Evolutionary conservation across 179 eudicot genomes (phyloP), one percentile per base, ranked within the genome.

Genomic region (Gypsophila paniculata): DNA sequence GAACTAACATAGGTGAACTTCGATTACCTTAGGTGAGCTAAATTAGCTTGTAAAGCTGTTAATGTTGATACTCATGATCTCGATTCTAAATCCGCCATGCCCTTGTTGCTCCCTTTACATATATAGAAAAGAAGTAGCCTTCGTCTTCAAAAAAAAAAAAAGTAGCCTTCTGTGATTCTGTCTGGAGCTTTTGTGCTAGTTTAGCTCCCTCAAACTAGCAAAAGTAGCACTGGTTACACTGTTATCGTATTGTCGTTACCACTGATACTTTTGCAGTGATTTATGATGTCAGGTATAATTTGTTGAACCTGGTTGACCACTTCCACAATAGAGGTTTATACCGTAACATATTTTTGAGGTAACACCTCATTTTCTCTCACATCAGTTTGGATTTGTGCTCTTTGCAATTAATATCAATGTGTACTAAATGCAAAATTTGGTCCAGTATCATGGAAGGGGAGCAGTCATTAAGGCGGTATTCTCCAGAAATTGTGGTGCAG

Each of bases 381-480:
- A 17, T 6, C 34, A 25, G 7, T 65, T 34, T 60, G 21, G 52
- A 39, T 2, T 42, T 19, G 13, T 13, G 62, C 62, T 54, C 11
- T 54, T 4, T 54, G 4, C 46, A 67, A 59, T 13, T 34, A 25
- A 44, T 68, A 51, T 22, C 52, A 46, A 51, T 65, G 22, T 36
- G 21, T 12, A 34, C 49, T 62, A 66, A 23, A 72, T 68, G 51
- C 22, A 55, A 60, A 59, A 32, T 70, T 44, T 22, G 74, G 14
- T 72, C 53, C 80, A 93, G 97, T 76, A 88, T 93, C 75, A 93
- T 93, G 98, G 97, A 87, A 71, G 97, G 98, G 66, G 98, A 91
- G 81, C 80, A 87, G 77, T 87, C 91, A 38, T 73, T 93, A 46
- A 75, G 69, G 21, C 84, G 76, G 60, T 93, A 83, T 81, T 93